Base-by-base conservation (phyloP, 164 flowering plant genomes). In the Santalum album region DNA sequence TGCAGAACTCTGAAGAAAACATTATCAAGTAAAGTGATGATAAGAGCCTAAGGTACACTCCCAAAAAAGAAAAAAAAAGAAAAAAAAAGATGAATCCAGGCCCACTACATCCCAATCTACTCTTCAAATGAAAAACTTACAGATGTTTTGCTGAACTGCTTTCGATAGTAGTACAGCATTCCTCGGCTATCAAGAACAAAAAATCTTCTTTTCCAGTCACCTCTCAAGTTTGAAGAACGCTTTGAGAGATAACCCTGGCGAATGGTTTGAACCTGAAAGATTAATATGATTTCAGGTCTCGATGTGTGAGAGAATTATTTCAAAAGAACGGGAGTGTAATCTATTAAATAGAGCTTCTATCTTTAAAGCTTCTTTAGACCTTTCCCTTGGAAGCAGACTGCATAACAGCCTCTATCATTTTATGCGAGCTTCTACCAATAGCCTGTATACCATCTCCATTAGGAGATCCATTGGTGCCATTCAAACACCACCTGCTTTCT, bases 161-260 rank as follows among this genome's bases (percentile, higher is more conserved):
- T 88, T 53, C 92, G 92, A 67, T 91, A 88, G 63, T 91, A 91
- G 69, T 88, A 91, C 60, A 91, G 60, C 95, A 86, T 82, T 58
- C 98, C 98, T 48, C 95, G 82, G 71, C 86, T 91, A 69, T 91
- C 98, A 62, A 91, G 95, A 66, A 91, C 87, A 69, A 91, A 91
- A 70, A 79, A 91, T 58, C 98, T 79, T 66, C 96, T 81, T 62
- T 91, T 91, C 98, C 96, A 91, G 65, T 91, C 98, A 71, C 79
- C 96, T 63, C 98, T 79, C 72, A 91, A 67, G 60, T 83, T 91
- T 49, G 98, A 88, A 49, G 98, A 91, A 40, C 96, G 98, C 53
- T 91, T 91, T 25, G 88, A 84, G 12, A 91, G 89, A 70, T 91
- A 91, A 52, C 98, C 98, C 80, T 91, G 95, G 27, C 86, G 78